Evolutionary conservation across 305 asterid species (phyloP).

Genomic region (Solanum chacoense): DNA sequence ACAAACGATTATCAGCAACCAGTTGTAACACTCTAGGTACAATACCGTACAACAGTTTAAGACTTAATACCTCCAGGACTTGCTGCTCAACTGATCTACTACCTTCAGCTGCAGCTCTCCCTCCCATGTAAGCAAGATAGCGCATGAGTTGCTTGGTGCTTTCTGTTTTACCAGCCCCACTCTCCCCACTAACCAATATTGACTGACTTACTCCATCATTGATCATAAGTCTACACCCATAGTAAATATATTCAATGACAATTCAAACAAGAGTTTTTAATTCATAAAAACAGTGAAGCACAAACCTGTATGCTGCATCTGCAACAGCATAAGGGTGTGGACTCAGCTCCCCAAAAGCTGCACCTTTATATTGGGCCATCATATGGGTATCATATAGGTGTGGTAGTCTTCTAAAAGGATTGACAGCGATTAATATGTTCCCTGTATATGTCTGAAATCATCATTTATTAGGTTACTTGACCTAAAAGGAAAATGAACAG

Average conservation of each 20-base stretch:
- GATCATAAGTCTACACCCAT: conserved; percentile 57
- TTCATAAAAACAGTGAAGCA: conserved; percentile 1
- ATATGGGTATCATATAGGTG: conserved; percentile 83
- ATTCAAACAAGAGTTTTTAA: not conserved
- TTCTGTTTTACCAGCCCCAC: conserved; percentile 94
- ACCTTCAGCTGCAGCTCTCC: conserved; percentile 59
- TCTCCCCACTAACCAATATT: conserved; percentile 83
- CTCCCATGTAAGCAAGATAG: conserved; percentile 90
- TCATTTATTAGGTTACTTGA: conserved; percentile 11
- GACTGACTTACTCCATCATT: conserved; percentile 75
- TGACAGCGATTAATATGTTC: conserved; percentile 76
- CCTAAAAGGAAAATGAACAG: not conserved
- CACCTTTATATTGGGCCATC: conserved; percentile 92
- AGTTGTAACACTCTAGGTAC: not conserved
- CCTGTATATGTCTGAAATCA: conserved; percentile 68
- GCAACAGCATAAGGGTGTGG: conserved; percentile 95
- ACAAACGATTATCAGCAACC: not conserved
- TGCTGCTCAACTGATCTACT: conserved; percentile 64
- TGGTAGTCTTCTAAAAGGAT: conserved; percentile 83
- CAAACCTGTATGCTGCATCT: conserved; percentile 86
- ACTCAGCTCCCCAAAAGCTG: conserved; percentile 83
- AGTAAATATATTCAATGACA: conserved; percentile 1
- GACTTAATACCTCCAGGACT: conserved; percentile 61
- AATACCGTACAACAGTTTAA: not conserved
- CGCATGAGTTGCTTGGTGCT: conserved; percentile 78